Percentiles rank a stretch among this genome's conserved stretches.
Conservation (phyloP, 2,329 filamentous ascomycete species). For the Sporothrix brasiliensis region DNA sequence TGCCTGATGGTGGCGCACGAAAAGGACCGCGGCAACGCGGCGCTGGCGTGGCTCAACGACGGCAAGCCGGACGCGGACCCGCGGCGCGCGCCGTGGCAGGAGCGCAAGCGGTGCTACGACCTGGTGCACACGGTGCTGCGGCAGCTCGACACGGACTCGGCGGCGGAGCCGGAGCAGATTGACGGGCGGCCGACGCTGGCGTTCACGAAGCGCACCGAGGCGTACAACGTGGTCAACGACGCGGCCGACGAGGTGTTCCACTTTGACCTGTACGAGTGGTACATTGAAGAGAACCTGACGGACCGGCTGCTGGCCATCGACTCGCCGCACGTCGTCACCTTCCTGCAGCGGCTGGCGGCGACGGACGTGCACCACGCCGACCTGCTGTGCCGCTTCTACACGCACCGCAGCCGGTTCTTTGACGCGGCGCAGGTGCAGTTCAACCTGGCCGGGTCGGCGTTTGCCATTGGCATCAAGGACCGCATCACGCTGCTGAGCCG, state of each 20-base stretch:
- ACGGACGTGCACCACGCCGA: conserved; percentile 80
- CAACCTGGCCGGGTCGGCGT: conserved; percentile 79
- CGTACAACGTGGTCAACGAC: conserved; percentile 84
- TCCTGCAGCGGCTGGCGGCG: conserved; percentile 74
- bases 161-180: conserved; percentile 68
- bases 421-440: conserved; percentile 86
- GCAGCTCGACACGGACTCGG: conserved; percentile 72
- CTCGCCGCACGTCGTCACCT: conserved; percentile 82
- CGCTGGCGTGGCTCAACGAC: conserved; percentile 85
- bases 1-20: conserved; percentile 81
- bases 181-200: conserved; percentile 78
- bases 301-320: conserved; percentile 84
- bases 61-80: conserved; percentile 72
- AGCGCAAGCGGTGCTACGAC: conserved; percentile 78
- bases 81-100: conserved; percentile 67
- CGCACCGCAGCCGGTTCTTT: conserved; percentile 79
- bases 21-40: conserved; percentile 83
- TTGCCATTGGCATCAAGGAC: conserved; percentile 76
- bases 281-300: conserved; percentile 79
- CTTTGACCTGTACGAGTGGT: conserved; percentile 97
- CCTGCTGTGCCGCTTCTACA: conserved; percentile 89
- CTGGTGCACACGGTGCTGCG: conserved; percentile 82
- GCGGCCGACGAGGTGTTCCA: conserved; percentile 94
- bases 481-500: conserved; percentile 87
- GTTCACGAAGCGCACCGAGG: conserved; percentile 79